Base-by-base conservation (phyloP, 805 yeast species). In the Jamesozyma spencerorum region DNA sequence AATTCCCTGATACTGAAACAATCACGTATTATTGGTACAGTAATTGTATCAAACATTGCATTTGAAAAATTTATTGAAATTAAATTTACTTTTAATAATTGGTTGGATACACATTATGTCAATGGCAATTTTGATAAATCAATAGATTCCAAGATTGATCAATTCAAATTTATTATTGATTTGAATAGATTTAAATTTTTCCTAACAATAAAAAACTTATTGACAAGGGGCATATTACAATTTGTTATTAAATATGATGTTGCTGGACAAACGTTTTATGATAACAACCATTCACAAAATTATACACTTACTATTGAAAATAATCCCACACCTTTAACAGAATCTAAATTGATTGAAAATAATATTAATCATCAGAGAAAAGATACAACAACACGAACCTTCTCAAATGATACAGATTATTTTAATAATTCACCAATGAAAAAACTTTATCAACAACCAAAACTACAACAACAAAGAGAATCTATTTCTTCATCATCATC, bases 221-320 rank as follows among this genome's bases (percentile, higher is more conserved):
- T 57, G n/a, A 34, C 34, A 15, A 39, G 44, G 10, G 34, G 31
- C 4, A 45, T 47, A 5, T 36, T 58, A 19, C 46, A 57, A 15
- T 38, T 62, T 27, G 59, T 65, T 41, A 58, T 61, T 36, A 44
- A 57, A 10, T 62, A 62, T 41, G 57, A 60, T 44, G 65, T 60
- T 4, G 54, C 51, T 40, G 49, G 51, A 27, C 61, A 58, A 39
- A 58, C 62, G 2, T 60, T 51, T 37, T 62, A 58, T 42, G 66
- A 62, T 42, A 62, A 62, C 36, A 62, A 62, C 38, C 53, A 58
- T 36, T 56, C 57, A 37, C 49, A 57, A n/a, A 62, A 62, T 42
- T 62, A 57, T 41, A 52, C 48, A 24, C 41, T 60, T 18, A 40
- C 47, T 13, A 35, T 47, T 10, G 20, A 19, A 28, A 39, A 37